Evolutionary conservation across 768 basidiomycete species (phyloP).

Genomic region (Mycena amicta): DNA sequence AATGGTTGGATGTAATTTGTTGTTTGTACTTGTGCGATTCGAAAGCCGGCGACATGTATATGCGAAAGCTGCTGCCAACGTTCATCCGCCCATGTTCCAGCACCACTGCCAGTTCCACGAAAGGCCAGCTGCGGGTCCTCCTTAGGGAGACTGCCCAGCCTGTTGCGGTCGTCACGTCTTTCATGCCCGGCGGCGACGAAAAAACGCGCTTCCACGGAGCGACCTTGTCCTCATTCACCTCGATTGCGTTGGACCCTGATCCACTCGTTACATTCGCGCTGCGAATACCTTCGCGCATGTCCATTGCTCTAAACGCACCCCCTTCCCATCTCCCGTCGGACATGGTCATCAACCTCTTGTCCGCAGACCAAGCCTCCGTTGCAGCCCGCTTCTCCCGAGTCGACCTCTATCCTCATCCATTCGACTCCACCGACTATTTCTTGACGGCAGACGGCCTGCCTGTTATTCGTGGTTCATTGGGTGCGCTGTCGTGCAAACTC

Average conservation of each 20-base stretch:
- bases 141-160: conserved; percentile 82
- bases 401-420: conserved; percentile 67
- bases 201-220: conserved; percentile 72
- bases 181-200: conserved; percentile 44
- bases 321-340: conserved; percentile 38
- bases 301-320: conserved; percentile 50
- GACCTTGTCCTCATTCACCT: conserved; percentile 91
- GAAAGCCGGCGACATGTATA: no score
- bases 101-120: conserved; percentile 16
- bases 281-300: conserved; percentile 88
- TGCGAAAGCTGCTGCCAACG: conserved; percentile 1
- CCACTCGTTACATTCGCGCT: conserved; percentile 90
- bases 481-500: conserved; percentile 60
- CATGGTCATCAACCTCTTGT: conserved; percentile 82
- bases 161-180: conserved; percentile 82
- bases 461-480: conserved; percentile 47
- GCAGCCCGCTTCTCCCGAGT: conserved; percentile 76
- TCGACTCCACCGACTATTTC: conserved; percentile 31
- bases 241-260: conserved; percentile 85
- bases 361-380: conserved; percentile 59
- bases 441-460: conserved; percentile 46
- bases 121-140: conserved; percentile 50
- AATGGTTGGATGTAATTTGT: conserved; percentile 7
- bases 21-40: background rate
- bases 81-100: conserved; percentile 5